Evolutionary conservation across 306 rosid species (phyloP).

Genomic region (Trichosanthes truncata): DNA sequence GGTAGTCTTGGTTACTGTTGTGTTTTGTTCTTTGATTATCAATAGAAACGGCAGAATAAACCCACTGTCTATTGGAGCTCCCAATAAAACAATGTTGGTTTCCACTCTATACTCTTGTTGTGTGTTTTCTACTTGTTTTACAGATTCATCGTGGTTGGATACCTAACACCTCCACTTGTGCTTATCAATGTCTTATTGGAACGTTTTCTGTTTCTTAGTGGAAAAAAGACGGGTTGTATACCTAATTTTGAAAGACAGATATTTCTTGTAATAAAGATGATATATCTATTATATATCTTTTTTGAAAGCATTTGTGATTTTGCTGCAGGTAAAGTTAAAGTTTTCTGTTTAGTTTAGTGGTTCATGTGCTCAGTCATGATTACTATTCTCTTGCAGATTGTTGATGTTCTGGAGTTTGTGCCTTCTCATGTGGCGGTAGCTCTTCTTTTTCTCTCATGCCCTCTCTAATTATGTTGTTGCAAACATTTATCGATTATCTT

Average conservation of each 20-base stretch:
- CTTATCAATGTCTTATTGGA: neutral
- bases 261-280: neutral
- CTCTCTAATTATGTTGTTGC: neutral
- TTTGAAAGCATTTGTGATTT: neutral
- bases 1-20: too few species aligned
- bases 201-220: neutral
- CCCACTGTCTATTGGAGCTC: too few species aligned
- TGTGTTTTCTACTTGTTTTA: too few species aligned
- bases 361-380: neutral
- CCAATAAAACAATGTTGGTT: too few species aligned
- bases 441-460: slow-evolving; percentile 4
- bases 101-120: too few species aligned
- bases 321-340: neutral
- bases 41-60: too few species aligned
- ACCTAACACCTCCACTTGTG: neutral
- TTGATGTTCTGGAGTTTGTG: slow-evolving; percentile 76
- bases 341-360: neutral
- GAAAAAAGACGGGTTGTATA: neutral
- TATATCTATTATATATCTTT: neutral
- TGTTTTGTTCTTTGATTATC: too few species aligned
- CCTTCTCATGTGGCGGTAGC: slow-evolving; percentile 98
- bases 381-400: slow-evolving; percentile 46
- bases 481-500: neutral
- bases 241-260: neutral
- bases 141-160: too few species aligned